phyloP scores from a whole-genome alignment of 2,329 filamentous ascomycete species.

The Lecanicillium sp. region DNA sequence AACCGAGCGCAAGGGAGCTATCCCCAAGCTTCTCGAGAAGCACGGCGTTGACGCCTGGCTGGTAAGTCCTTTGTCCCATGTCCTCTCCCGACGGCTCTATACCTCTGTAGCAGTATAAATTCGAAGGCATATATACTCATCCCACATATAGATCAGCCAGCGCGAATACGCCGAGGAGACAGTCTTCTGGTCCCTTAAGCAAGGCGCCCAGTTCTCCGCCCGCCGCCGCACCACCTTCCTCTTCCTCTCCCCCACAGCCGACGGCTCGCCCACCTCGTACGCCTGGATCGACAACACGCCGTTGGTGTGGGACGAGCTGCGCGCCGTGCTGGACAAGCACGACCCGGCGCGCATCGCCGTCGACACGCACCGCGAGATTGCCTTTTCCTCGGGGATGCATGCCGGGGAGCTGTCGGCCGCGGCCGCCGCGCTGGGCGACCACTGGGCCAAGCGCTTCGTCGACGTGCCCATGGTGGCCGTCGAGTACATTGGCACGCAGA shows the following conservation, averaged over 20 bases:
- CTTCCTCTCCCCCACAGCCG: conserved; percentile 32
- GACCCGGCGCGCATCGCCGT: conserved; percentile 31
- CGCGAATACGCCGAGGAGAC: conserved; percentile 45
- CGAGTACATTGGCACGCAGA: conserved; percentile 38
- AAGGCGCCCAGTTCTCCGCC: conserved; percentile 37
- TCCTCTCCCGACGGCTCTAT: no score
- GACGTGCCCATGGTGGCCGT: conserved; percentile 36
- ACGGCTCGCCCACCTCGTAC: conserved; percentile 20
- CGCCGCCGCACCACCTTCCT: conserved; percentile 42
- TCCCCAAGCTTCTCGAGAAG: conserved; percentile 34
- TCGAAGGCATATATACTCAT: no score
- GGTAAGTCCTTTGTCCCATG: no score
- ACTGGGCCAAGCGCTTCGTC: conserved; percentile 32
- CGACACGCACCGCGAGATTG: conserved; percentile 35
- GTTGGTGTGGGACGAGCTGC: conserved; percentile 32
- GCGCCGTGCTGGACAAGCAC: conserved; percentile 26
- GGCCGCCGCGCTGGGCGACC: conserved; percentile 23
- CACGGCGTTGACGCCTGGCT: conserved; percentile 41
- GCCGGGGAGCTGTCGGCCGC: conserved; percentile 35
- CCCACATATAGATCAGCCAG: conserved; percentile 40
- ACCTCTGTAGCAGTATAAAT: no score
- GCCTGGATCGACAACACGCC: conserved; percentile 40
- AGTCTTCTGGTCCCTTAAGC: conserved; percentile 42
- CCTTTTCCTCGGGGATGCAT: conserved; percentile 39
- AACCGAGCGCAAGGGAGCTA: conserved; percentile 29